phyloP scores from a whole-genome alignment of 75 land plant genomes.

The Chamaecyparis obtusa region DNA sequence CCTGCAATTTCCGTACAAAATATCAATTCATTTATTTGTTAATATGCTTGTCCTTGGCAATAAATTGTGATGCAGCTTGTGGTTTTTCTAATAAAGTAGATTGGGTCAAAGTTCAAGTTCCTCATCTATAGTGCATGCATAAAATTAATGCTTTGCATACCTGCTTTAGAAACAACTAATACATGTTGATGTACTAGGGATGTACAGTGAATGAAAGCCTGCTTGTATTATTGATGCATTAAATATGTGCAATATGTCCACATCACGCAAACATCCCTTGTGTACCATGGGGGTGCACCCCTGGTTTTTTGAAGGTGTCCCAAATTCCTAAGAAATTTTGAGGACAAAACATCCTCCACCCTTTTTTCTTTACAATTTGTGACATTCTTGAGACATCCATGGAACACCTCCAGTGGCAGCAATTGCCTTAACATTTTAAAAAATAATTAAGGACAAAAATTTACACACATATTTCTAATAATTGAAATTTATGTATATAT shows the following conservation, averaged over 20 bases:
- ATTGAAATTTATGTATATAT: too few relatives aligned
- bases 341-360: too few relatives aligned
- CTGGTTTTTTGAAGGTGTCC: too few relatives aligned
- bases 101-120: not conserved
- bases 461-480: too few relatives aligned
- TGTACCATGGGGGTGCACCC: too few relatives aligned
- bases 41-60: not conserved
- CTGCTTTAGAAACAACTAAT: not conserved
- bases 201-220: not conserved
- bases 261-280: too few relatives aligned
- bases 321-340: too few relatives aligned
- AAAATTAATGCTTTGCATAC: not conserved
- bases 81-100: not conserved
- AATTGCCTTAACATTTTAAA: too few relatives aligned
- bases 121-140: not conserved
- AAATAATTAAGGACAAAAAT: too few relatives aligned
- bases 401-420: too few relatives aligned
- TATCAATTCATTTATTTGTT: not conserved
- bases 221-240: not conserved
- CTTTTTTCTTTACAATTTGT: too few relatives aligned
- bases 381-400: too few relatives aligned
- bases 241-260: not conserved
- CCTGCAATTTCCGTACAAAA: not conserved
- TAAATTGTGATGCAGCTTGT: not conserved
- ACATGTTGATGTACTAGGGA: not conserved